Percentiles rank a stretch among this genome's conserved stretches.
Conservation (phyloP, 129 eudicot genomes). For the Pittosporum tobira region DNA sequence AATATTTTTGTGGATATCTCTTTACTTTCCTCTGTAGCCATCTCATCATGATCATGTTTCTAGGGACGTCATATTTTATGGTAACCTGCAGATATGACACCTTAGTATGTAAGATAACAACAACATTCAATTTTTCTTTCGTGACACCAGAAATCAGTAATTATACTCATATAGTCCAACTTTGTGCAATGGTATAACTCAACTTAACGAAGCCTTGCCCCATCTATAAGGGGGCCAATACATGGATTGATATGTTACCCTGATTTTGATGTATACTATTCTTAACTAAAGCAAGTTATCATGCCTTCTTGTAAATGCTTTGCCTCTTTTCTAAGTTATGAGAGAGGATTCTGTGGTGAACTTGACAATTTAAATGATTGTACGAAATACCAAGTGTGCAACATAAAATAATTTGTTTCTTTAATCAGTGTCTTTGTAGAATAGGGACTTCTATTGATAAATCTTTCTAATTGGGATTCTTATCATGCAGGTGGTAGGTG, state of each 20-base stretch:
- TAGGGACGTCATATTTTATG: too few species aligned
- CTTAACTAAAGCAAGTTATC: not conserved
- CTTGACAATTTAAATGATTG: not conserved
- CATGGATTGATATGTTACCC: not conserved
- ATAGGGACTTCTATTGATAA: not conserved
- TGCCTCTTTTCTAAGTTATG: not conserved
- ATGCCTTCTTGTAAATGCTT: not conserved
- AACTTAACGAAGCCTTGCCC: not conserved
- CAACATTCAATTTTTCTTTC: not conserved
- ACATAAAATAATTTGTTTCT: not conserved
- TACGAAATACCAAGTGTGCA: not conserved
- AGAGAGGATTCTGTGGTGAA: not conserved
- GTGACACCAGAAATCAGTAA: not conserved
- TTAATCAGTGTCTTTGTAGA: not conserved
- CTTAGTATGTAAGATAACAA: too few species aligned
- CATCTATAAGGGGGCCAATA: not conserved
- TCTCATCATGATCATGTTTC: too few species aligned
- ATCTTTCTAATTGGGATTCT: not conserved
- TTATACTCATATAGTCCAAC: not conserved
- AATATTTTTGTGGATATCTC: too few species aligned
- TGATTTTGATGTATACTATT: not conserved
- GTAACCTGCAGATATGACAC: too few species aligned
- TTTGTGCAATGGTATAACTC: not conserved
- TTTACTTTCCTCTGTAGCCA: too few species aligned
- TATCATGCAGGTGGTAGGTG: constrained; percentile 65